Conservation (phyloP, 306 rosid genomes). For the Geum urbanum region DNA sequence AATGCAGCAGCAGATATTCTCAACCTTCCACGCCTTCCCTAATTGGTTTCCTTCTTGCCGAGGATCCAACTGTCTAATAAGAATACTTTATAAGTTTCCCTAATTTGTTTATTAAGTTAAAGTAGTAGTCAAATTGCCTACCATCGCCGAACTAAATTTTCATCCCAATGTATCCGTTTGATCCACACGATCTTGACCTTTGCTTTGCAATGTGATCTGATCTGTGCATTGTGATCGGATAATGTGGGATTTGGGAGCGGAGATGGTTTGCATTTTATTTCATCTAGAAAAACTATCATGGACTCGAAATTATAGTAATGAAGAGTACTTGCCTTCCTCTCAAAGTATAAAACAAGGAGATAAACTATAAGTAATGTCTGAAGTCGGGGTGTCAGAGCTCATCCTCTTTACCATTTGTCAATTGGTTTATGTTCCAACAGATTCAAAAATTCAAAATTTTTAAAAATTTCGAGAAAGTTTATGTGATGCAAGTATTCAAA, state of each 20-base stretch:
- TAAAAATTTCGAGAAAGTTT: too few relatives aligned
- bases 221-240: constrained; percentile 11
- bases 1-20: constrained; percentile 29
- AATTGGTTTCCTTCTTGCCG: constrained; percentile 9
- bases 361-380: not conserved
- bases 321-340: constrained; percentile 13
- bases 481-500: too few relatives aligned
- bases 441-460: too few relatives aligned
- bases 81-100: constrained; percentile 18
- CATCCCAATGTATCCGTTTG: constrained; percentile 16
- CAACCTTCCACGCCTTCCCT: constrained; percentile 30
- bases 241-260: constrained; percentile 33
- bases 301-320: constrained; percentile 12
- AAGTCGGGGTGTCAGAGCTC: too few relatives aligned
- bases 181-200: constrained; percentile 13
- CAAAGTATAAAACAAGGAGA: not conserved
- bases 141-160: constrained; percentile 43
- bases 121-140: constrained; percentile 45
- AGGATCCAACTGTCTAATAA: constrained; percentile 40
- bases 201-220: constrained; percentile 8
- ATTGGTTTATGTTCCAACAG: too few relatives aligned
- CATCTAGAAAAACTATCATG: constrained; percentile 11
- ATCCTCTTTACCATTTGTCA: too few relatives aligned
- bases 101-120: constrained; percentile 7
- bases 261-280: constrained; percentile 66